phyloP scores from a whole-genome alignment of 768 basidiomycete genomes.

The Neoboletus brunneissimus region DNA sequence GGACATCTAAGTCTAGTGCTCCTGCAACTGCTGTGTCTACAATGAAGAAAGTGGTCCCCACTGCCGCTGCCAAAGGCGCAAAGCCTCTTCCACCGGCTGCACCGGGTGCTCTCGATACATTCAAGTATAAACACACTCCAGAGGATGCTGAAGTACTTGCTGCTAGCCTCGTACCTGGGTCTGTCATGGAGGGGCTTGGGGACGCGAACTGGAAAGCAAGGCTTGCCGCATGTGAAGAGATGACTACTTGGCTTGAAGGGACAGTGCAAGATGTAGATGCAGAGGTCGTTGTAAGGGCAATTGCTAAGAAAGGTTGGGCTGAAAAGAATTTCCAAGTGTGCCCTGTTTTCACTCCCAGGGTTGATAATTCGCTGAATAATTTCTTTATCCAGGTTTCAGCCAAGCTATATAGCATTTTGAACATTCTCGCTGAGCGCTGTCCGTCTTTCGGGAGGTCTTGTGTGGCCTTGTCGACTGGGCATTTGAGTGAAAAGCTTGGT shows the following conservation, averaged over 20 bases:
- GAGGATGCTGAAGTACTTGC: slow-evolving; percentile 90
- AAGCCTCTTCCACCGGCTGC: slow-evolving; percentile 51
- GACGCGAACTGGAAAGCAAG: slow-evolving; percentile 94
- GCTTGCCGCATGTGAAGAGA: slow-evolving; percentile 81
- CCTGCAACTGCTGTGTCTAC: slow-evolving; percentile 31
- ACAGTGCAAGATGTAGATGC: slow-evolving; percentile 68
- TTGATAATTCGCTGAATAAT: slow-evolving; percentile 9
- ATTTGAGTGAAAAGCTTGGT: slow-evolving; percentile 91
- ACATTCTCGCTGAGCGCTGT: slow-evolving; percentile 68
- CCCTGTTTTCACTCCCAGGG: slow-evolving; percentile 4
- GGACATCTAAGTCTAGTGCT: slow-evolving; percentile 19
- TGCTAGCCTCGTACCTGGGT: slow-evolving; percentile 64
- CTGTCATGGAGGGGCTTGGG: slow-evolving; percentile 68
- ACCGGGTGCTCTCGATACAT: slow-evolving; percentile 64
- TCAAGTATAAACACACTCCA: slow-evolving; percentile 87
- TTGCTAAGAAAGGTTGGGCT: slow-evolving; percentile 93
- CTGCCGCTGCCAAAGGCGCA: slow-evolving; percentile 39
- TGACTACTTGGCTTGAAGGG: slow-evolving; percentile 78
- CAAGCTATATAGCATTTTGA: slow-evolving; percentile 81
- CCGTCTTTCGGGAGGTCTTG: slow-evolving; percentile 85
- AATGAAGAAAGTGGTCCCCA: slow-evolving; percentile 44
- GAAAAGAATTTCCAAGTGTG: slow-evolving; percentile 97
- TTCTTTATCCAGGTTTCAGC: slow-evolving; percentile 66
- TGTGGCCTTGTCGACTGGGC: slow-evolving; percentile 73
- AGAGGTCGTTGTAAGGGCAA: slow-evolving; percentile 82